These are phyloP conservation scores for Cucurbita argyrosperma DNA, from an alignment of 306 rosid species.

Conservation along the genomic window DNA sequence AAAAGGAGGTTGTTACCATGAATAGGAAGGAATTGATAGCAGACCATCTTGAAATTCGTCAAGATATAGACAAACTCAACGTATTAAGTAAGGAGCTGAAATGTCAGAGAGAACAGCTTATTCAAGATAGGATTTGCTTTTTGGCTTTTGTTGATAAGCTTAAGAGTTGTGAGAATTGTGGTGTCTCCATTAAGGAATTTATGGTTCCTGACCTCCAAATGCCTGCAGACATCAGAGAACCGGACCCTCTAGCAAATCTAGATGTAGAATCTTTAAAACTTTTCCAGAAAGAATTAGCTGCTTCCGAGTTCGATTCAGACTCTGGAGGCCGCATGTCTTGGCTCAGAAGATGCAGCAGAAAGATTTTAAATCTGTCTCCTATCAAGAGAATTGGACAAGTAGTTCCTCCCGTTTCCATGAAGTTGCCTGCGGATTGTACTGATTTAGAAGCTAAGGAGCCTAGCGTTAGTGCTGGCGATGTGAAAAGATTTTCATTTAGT, in stretches of 20 bases:
- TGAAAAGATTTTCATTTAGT: conserved; percentile 17
- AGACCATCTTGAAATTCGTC: conserved; percentile 50
- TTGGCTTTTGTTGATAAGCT: conserved; percentile 64
- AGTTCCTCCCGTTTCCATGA: conserved; percentile 19
- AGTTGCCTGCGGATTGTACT: conserved; percentile 19
- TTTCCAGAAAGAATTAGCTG: conserved; percentile 12
- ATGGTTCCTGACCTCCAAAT: conserved; percentile 46
- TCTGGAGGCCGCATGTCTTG: conserved; percentile 30
- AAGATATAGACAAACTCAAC: conserved; percentile 61
- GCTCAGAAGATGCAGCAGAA: conserved; percentile 54
- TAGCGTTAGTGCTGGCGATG: conserved; percentile 16
- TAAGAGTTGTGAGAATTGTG: conserved; percentile 59
- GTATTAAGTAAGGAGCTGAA: conserved; percentile 63
- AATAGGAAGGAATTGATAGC: conserved; percentile 44
- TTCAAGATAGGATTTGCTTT: conserved; percentile 45
- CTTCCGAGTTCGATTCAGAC: conserved; percentile 26
- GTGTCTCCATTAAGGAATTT: conserved; percentile 40
- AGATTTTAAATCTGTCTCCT: conserved; percentile 55
- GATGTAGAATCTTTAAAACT: conserved; percentile 14
- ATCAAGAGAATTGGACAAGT: conserved; percentile 27
- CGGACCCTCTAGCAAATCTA: conserved; percentile 16
- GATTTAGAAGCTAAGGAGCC: conserved; percentile 17
- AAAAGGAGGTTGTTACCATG: conserved; percentile 37
- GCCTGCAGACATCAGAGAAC: conserved; percentile 32
- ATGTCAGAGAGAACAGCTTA: conserved; percentile 52